A percentile compares a stretch with the other conserved stretches of the same genome.
Conservation (phyloP, 441 rosid genomes). For the Adansonia gregorii region DNA sequence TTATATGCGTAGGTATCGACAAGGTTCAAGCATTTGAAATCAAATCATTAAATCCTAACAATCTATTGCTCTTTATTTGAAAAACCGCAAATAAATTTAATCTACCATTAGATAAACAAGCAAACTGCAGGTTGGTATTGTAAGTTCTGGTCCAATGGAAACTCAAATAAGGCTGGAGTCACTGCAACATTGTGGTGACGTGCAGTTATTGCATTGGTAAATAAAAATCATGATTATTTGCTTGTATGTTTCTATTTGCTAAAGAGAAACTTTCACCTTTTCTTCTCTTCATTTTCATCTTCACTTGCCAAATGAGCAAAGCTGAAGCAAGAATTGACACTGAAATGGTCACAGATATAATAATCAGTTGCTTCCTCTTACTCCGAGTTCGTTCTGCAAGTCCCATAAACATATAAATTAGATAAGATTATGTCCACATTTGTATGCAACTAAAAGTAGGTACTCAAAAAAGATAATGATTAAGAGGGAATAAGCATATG, state of each 20-base stretch:
- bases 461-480: background rate
- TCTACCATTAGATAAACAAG: background rate
- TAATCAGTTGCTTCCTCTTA: background rate
- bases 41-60: background rate
- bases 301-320: background rate
- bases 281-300: background rate
- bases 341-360: background rate
- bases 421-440: background rate
- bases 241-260: background rate
- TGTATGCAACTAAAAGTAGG: background rate
- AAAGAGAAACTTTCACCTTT: slow-evolving; percentile 6
- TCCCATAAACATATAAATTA: background rate
- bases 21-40: background rate
- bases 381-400: background rate
- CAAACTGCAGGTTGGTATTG: background rate
- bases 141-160: background rate
- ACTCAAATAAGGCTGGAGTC: background rate
- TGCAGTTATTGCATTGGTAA: background rate
- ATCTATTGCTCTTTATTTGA: background rate
- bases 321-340: background rate
- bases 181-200: background rate
- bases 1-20: background rate
- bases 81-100: background rate
- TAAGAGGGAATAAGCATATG: background rate
- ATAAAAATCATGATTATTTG: background rate